Evolutionary conservation across 2,329 filamentous ascomycete genomes (phyloP).

Genomic region (Teratosphaeria zuluensis): DNA sequence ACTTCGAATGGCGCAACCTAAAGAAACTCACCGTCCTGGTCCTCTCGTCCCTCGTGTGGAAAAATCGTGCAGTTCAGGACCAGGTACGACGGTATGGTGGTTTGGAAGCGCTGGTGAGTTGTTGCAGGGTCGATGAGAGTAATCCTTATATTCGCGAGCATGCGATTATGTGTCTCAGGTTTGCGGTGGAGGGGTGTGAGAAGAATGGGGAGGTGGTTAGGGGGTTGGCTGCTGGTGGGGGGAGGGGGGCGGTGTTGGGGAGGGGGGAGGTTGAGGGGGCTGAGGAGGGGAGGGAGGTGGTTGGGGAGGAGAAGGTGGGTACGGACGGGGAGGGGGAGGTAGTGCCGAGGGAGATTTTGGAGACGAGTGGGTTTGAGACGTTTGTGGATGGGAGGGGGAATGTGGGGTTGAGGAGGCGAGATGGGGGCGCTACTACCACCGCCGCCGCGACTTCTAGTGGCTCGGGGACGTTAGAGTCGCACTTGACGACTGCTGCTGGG

Average conservation of each 20-base stretch:
- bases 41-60: constrained; percentile 79
- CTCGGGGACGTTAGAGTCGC: too few species aligned
- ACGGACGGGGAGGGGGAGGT: neutral
- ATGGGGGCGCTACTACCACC: too few species aligned
- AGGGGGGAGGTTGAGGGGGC: neutral
- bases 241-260: constrained; percentile 3
- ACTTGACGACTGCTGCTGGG: neutral
- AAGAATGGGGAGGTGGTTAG: constrained; percentile 64
- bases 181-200: constrained; percentile 55
- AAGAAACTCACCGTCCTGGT: constrained; percentile 91
- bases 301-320: constrained; percentile 2
- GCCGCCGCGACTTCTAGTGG: too few species aligned
- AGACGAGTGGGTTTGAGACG: constrained; percentile 41
- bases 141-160: constrained; percentile 93
- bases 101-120: constrained; percentile 78
- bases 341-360: constrained; percentile 39
- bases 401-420: constrained; percentile 38
- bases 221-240: constrained; percentile 37
- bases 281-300: constrained; percentile 12
- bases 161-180: constrained; percentile 80
- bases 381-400: constrained; percentile 41
- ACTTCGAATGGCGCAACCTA: constrained; percentile 69
- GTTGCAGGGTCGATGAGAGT: constrained; percentile 82
- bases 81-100: constrained; percentile 80
- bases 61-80: constrained; percentile 72